Evolutionary conservation across 371 early-diverging fungal species (phyloP).

Genomic region (Rhizomucor miehei): DNA sequence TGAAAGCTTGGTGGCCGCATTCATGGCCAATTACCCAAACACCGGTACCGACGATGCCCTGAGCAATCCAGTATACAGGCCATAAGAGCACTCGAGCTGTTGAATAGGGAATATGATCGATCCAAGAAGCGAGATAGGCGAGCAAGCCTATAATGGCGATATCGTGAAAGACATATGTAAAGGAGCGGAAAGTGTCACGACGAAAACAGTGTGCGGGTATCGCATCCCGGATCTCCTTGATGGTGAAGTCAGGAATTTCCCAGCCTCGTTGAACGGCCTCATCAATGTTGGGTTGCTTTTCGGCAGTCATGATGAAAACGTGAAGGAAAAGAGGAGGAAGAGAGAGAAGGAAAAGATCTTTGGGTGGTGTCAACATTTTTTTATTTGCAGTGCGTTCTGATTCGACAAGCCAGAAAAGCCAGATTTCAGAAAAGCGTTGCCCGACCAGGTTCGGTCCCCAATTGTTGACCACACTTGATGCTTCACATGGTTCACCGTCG

Average conservation of each 20-base stretch:
- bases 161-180: constrained; percentile 71
- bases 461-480: constrained; percentile 4
- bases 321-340: neutral
- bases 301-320: constrained; percentile 7
- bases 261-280: constrained; percentile 48
- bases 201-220: constrained; percentile 85
- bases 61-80: constrained; percentile 75
- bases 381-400: constrained; percentile 3
- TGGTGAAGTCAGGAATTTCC: constrained; percentile 67
- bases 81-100: constrained; percentile 54
- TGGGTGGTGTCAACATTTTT: neutral
- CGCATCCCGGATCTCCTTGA: constrained; percentile 84
- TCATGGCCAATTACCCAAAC: constrained; percentile 91
- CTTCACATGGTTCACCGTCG: constrained; percentile 11
- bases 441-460: constrained; percentile 2
- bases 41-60: constrained; percentile 82
- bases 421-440: neutral
- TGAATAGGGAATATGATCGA: constrained; percentile 44
- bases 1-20: constrained; percentile 85
- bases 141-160: constrained; percentile 57
- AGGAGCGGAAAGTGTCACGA: constrained; percentile 68
- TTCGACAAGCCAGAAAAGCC: too few relatives aligned
- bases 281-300: constrained; percentile 12
- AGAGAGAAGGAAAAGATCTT: constrained; percentile 6
- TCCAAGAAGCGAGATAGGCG: constrained; percentile 64